phyloP scores from a whole-genome alignment of 805 yeast genomes.

The Starmerella riodocensis region DNA sequence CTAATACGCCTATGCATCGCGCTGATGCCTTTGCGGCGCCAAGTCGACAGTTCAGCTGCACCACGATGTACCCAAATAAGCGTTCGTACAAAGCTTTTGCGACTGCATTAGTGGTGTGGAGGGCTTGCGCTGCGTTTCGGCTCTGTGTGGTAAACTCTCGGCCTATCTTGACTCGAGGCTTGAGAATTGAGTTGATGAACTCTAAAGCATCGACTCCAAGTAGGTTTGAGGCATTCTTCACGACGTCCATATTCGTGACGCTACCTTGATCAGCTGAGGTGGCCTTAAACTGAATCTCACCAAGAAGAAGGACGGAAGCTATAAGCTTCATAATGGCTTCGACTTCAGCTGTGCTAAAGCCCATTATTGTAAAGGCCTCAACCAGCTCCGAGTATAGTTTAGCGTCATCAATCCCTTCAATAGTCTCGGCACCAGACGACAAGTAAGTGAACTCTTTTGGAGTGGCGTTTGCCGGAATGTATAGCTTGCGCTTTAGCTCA shows the following conservation, averaged over 20 bases:
- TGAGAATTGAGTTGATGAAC: slow-evolving; percentile 47
- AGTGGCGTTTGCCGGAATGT: slow-evolving; percentile 33
- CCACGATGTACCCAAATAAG: slow-evolving; percentile 64
- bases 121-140: slow-evolving; percentile 66
- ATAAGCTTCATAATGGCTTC: slow-evolving; percentile 49
- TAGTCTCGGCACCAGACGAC: slow-evolving; percentile 38
- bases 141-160: slow-evolving; percentile 72
- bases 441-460: slow-evolving; percentile 46
- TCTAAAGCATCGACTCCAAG: slow-evolving; percentile 49
- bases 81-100: slow-evolving; percentile 79
- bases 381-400: slow-evolving; percentile 50
- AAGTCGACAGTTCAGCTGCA: slow-evolving; percentile 57
- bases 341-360: slow-evolving; percentile 44
- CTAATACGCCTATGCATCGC: slow-evolving; percentile 69
- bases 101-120: slow-evolving; percentile 69
- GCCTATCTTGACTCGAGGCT: slow-evolving; percentile 85
- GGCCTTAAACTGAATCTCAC: slow-evolving; percentile 64
- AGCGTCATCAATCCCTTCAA: slow-evolving; percentile 67
- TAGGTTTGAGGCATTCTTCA: slow-evolving; percentile 42
- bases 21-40: slow-evolving; percentile 28
- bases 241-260: slow-evolving; percentile 40
- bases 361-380: slow-evolving; percentile 61
- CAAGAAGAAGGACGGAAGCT: slow-evolving; percentile 70
- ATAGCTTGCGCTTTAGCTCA: slow-evolving; percentile 26
- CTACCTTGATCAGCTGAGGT: slow-evolving; percentile 63